Percentiles rank a stretch among this genome's conserved stretches.
Evolutionary conservation across 176 grass and related monocot genomes (phyloP).

Genomic region (Triticum dicoccoides): DNA sequence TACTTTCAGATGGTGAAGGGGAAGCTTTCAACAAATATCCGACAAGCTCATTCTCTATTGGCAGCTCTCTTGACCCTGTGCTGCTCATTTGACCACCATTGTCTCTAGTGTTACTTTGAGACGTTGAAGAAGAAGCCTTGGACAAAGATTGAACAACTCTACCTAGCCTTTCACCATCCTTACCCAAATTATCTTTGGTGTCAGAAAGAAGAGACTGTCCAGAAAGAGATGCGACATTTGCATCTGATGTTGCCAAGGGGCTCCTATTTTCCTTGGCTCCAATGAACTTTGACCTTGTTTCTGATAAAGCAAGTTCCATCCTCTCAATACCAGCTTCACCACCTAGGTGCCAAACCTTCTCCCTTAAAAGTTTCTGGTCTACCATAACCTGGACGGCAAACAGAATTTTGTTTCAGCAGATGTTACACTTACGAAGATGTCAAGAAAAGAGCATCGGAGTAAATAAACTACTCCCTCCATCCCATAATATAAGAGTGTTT

Average conservation of each 20-base stretch:
- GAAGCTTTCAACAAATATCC: conserved; percentile 46
- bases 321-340: conserved; percentile 70
- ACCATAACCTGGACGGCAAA: conserved; percentile 54
- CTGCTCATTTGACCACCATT: conserved; percentile 1
- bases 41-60: conserved; percentile 56
- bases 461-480: neutral
- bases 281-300: conserved; percentile 71
- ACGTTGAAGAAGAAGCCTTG: conserved; percentile 19
- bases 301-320: conserved; percentile 79
- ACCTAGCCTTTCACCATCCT: conserved; percentile 13
- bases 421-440: neutral
- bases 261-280: conserved; percentile 51
- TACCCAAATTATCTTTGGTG: conserved; percentile 23
- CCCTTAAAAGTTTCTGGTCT: conserved; percentile 75
- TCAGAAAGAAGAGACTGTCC: conserved; percentile 31
- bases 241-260: conserved; percentile 1
- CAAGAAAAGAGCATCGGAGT: conserved; percentile 12
- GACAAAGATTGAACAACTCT: conserved; percentile 52
- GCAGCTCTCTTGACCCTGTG: conserved; percentile 22
- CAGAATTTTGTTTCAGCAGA: conserved; percentile 21
- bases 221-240: conserved; percentile 45
- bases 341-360: conserved; percentile 64
- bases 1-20: conserved; percentile 31
- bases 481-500: too few species aligned
- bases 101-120: conserved; percentile 15